Conservation (phyloP, 345 rosid genomes). For the Boechera divaricarpa region DNA sequence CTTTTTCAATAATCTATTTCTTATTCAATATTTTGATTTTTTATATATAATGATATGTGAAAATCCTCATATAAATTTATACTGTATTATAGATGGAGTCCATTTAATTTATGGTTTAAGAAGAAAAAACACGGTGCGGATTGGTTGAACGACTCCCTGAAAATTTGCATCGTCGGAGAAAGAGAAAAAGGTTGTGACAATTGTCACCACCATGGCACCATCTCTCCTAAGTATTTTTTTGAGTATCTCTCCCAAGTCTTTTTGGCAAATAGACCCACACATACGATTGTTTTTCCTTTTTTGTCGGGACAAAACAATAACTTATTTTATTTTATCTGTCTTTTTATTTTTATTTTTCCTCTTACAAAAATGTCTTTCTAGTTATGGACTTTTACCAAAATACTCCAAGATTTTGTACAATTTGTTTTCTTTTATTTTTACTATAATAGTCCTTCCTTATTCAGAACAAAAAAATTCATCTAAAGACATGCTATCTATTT, state of each 20-base stretch:
- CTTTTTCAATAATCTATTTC: neutral
- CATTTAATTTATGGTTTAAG: neutral
- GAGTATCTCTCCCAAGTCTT: slow-evolving; percentile 12
- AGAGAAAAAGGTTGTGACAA: slow-evolving; percentile 27
- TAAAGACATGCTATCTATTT: neutral
- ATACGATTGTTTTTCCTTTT: neutral
- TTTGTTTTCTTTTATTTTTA: neutral
- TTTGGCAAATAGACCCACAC: slow-evolving; percentile 24
- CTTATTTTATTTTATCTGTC: neutral
- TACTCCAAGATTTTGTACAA: neutral
- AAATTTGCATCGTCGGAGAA: slow-evolving; percentile 1
- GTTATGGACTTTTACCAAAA: neutral
- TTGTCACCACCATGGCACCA: slow-evolving; percentile 23
- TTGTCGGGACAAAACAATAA: slow-evolving; percentile 44
- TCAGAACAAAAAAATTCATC: too few species aligned
- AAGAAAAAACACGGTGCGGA: slow-evolving; percentile 13
- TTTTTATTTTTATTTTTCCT: neutral
- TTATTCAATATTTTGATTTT: neutral
- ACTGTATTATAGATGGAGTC: neutral
- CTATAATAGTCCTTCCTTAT: neutral
- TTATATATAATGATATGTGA: neutral
- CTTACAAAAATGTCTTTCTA: slow-evolving; percentile 7
- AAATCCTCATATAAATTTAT: neutral
- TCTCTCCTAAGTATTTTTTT: neutral
- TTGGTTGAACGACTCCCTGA: slow-evolving; percentile 32